Evolutionary conservation across 2,329 filamentous ascomycete genomes (phyloP).

Genomic region (Pezicula neosporulosa): DNA sequence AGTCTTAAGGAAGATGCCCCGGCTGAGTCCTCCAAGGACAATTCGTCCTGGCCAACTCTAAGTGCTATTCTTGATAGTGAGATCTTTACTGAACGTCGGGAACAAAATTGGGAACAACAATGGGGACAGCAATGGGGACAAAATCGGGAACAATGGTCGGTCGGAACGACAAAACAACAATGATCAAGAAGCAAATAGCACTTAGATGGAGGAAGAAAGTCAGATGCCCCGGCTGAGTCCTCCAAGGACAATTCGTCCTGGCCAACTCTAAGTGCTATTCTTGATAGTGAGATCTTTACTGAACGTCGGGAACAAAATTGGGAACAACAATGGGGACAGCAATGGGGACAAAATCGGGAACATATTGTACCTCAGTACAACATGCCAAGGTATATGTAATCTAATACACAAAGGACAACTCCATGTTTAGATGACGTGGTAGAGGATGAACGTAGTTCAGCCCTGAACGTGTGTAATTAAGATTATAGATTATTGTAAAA

Average conservation of each 20-base stretch:
- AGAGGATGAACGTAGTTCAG: background rate
- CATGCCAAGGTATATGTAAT: conserved; percentile 12
- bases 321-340: background rate
- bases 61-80: conserved; percentile 10
- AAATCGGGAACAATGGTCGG: background rate
- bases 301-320: background rate
- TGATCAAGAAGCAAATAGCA: too few relatives aligned
- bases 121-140: background rate
- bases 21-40: background rate
- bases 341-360: background rate
- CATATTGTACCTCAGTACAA: background rate
- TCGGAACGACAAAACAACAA: too few relatives aligned
- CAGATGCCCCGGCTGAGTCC: too few relatives aligned
- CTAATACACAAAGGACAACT: background rate
- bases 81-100: background rate
- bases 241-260: conserved; percentile 6
- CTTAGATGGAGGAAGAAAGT: too few relatives aligned
- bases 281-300: conserved; percentile 6
- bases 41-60: conserved; percentile 12
- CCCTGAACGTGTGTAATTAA: too few relatives aligned
- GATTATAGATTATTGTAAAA: conserved; percentile 18
- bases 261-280: conserved; percentile 12
- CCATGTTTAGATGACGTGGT: background rate
- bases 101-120: background rate
- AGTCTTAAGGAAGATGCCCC: conserved; percentile 9